A percentile compares a stretch with the other conserved stretches of the same genome.
Conservation (phyloP, 495 filamentous ascomycete species). For the Xylona heveae region DNA sequence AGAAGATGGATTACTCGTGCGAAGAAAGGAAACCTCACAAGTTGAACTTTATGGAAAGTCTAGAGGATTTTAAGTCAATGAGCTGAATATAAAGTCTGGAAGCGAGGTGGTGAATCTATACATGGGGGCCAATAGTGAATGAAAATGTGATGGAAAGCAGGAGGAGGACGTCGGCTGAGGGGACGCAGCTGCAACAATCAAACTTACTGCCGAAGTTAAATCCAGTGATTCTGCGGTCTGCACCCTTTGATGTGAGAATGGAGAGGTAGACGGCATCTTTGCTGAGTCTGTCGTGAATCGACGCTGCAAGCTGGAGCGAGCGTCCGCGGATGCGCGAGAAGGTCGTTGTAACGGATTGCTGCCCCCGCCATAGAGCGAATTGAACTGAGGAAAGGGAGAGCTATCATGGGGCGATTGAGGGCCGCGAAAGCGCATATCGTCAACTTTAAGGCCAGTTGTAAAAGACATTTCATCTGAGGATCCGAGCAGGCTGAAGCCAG, state of each 20-base stretch:
- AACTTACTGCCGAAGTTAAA: conserved; percentile 21
- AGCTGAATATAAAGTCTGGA: conserved; percentile 6
- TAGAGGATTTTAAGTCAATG: conserved; percentile 16
- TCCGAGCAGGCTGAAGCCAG: too few relatives aligned
- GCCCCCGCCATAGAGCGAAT: too few relatives aligned
- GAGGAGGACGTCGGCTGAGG: conserved; percentile 1
- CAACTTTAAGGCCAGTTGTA: conserved; percentile 41
- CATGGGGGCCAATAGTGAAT: conserved; percentile 2
- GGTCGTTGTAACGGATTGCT: too few relatives aligned
- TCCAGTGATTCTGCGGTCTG: conserved; percentile 34
- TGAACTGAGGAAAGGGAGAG: conserved; percentile 37
- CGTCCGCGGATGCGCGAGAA: too few relatives aligned
- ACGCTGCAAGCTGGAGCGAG: conserved; percentile 56
- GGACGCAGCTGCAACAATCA: conserved; percentile 3
- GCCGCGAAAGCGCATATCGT: conserved; percentile 59
- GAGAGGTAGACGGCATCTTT: conserved; percentile 60
- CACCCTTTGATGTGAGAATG: conserved; percentile 38
- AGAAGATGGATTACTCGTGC: not conserved
- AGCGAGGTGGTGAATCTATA: not conserved
- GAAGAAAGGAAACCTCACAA: conserved; percentile 20
- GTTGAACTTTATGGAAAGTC: conserved; percentile 35
- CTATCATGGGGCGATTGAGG: conserved; percentile 53
- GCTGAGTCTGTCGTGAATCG: conserved; percentile 88
- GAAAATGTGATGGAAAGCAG: conserved; percentile 2
- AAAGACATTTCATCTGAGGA: conserved; percentile 33